Conservation (phyloP, 2,329 filamentous ascomycete genomes). For the Didymella keratinophila region DNA sequence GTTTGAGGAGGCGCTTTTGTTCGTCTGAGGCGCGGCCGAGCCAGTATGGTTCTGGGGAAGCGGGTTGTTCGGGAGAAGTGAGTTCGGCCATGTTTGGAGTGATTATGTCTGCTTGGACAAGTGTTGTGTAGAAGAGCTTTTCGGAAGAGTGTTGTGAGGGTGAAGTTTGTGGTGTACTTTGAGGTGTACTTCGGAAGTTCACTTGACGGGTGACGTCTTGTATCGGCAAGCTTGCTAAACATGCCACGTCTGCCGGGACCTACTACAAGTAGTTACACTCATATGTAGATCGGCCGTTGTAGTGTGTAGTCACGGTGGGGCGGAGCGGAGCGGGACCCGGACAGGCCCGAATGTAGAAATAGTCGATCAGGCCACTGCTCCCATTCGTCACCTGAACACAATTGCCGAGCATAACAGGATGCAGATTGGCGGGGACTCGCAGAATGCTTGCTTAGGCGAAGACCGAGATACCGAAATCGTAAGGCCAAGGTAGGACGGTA, state of each 20-base stretch:
- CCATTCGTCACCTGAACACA: not conserved
- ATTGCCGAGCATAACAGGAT: not conserved
- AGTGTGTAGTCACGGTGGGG: constrained; percentile 8
- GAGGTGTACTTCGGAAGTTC: not conserved
- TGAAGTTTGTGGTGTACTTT: no score
- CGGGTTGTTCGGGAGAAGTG: not conserved
- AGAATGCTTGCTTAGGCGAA: not conserved
- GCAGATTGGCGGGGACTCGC: not conserved
- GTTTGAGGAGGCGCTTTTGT: constrained; percentile 38
- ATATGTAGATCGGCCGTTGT: constrained; percentile 11
- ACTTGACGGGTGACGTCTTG: not conserved
- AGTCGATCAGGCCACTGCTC: not conserved
- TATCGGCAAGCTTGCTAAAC: no score
- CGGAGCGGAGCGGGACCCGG: not conserved
- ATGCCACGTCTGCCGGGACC: constrained; percentile 11
- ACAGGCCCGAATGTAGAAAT: constrained; percentile 6
- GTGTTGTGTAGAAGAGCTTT: not conserved
- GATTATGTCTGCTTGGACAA: not conserved
- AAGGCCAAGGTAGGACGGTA: not conserved
- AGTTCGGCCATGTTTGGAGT: not conserved
- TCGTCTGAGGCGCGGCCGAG: constrained; percentile 37
- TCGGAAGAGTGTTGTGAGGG: no score
- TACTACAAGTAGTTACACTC: constrained; percentile 13
- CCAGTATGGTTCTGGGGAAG: constrained; percentile 38
- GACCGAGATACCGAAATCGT: not conserved